Evolutionary conservation across 176 grass and related monocot species (phyloP), one percentile per base, ranked within the genome.

Genomic region (Juncus inflexus): DNA sequence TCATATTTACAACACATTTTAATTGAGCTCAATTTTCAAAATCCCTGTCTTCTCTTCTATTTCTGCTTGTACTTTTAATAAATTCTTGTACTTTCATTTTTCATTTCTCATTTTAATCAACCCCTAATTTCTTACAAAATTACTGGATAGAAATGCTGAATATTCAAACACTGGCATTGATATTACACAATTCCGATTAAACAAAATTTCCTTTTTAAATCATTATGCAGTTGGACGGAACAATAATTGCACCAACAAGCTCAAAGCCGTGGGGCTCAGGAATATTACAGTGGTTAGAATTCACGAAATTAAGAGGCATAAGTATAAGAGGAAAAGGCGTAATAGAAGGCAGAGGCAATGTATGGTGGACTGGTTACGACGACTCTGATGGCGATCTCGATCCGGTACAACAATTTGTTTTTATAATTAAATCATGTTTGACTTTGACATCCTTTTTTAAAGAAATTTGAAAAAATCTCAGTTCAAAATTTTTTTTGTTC

Each of bases 241-340:
- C 72, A 36, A 90, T 99, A 12, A 59, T 86, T 61, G 94, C 89
- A 66, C 94, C 94, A 40, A 92, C 80, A 60, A 77, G 76, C 75
- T 70, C 85, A 54, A 86, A 83, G 75, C 40, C 70, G 11, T 99
- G 89, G 94, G 80, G 89, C 67, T 81, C 70, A 37, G 85, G 88
- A 19, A 74, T 90, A 65, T 83, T 99, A 72, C 89, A 91, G 70
- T 92, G 94, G 94, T 73, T 99, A 15, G 85, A 92, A 74, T 99
- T 99, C 65, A 92, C 94, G 43, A 99, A 99, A 78, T 52, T 99
- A 76, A 80, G 49, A 70, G 94, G 94, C 73, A 78, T 99, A 77
- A 64, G 78, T 62, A 99, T 99, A 80, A 80, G 70, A 86, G 94
- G 94, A 55, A 86, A 69, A 35, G 94, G 94, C 55, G 75, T 77